These are phyloP conservation scores for Artemisia annua DNA, from an alignment of 129 eudicot genomes.

Conservation along the genomic window DNA sequence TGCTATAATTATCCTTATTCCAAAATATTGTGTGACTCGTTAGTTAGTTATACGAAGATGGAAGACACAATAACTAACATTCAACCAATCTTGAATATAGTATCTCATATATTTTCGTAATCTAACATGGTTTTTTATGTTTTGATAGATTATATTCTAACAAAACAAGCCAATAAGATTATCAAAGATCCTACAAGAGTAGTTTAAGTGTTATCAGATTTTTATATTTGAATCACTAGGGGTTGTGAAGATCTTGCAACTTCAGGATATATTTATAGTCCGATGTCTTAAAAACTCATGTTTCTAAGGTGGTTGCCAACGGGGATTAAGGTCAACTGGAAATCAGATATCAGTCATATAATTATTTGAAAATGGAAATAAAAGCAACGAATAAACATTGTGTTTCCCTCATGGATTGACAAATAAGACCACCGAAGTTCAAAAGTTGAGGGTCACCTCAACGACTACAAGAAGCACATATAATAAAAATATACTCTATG, in stretches of 20 bases:
- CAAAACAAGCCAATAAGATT: slow-evolving; percentile 13
- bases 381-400: not conserved
- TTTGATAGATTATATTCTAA: too few species aligned
- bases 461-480: not conserved
- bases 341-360: not conserved
- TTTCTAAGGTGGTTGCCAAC: not conserved
- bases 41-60: slow-evolving; percentile 10
- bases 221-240: not conserved
- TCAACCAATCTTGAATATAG: not conserved
- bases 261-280: not conserved
- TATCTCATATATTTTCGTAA: not conserved
- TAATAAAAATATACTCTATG: too few species aligned
- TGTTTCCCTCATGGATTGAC: not conserved
- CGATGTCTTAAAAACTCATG: not conserved
- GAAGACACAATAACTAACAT: slow-evolving; percentile 10
- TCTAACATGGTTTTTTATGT: not conserved
- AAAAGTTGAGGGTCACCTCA: slow-evolving; percentile 16
- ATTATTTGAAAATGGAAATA: not conserved
- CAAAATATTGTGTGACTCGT: not conserved
- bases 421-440: not conserved
- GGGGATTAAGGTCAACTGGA: not conserved
- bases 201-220: slow-evolving; percentile 2
- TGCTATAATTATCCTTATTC: not conserved
- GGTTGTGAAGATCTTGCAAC: not conserved
- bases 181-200: not conserved